Evolutionary conservation across 2,329 filamentous ascomycete species (phyloP).

Genomic region (Aspergillus sclerotialis): DNA sequence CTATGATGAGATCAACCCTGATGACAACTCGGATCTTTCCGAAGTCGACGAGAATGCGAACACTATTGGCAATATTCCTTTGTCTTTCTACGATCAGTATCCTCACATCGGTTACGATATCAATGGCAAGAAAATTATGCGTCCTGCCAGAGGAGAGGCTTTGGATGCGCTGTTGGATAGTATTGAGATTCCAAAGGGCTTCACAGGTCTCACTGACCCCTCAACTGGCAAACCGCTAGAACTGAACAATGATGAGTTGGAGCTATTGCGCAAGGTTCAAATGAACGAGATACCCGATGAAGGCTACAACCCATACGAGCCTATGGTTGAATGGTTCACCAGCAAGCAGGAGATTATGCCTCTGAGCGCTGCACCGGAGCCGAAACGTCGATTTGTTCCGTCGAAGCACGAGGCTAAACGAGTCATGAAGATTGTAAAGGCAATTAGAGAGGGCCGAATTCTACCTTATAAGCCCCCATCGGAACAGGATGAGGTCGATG

Average conservation of each 20-base stretch:
- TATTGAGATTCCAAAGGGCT: slow-evolving; percentile 94
- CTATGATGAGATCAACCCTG: slow-evolving; percentile 87
- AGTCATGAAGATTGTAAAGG: slow-evolving; percentile 93
- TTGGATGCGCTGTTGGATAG: slow-evolving; percentile 89
- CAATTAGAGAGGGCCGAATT: slow-evolving; percentile 90
- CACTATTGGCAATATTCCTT: slow-evolving; percentile 89
- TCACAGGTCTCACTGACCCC: slow-evolving; percentile 92
- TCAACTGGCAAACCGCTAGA: slow-evolving; percentile 88
- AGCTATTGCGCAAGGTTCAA: slow-evolving; percentile 80
- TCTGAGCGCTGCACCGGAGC: slow-evolving; percentile 86
- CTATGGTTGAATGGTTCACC: slow-evolving; percentile 91
- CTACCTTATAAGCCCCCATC: slow-evolving; percentile 76
- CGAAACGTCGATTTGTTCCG: slow-evolving; percentile 89
- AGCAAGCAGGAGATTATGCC: slow-evolving; percentile 90
- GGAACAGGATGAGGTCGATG: slow-evolving; percentile 65
- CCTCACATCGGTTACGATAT: slow-evolving; percentile 98
- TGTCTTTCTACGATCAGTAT: slow-evolving; percentile 94
- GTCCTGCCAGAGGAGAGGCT: slow-evolving; percentile 87
- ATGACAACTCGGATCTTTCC: slow-evolving; percentile 93
- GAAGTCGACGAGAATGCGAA: slow-evolving; percentile 74
- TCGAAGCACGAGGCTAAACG: slow-evolving; percentile 96
- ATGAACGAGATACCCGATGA: slow-evolving; percentile 82
- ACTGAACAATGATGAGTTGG: slow-evolving; percentile 78
- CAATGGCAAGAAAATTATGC: slow-evolving; percentile 96
- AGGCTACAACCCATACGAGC: slow-evolving; percentile 88